Conservation (phyloP, 1,284 basidiomycete species). For the Thecaphora frezii region DNA sequence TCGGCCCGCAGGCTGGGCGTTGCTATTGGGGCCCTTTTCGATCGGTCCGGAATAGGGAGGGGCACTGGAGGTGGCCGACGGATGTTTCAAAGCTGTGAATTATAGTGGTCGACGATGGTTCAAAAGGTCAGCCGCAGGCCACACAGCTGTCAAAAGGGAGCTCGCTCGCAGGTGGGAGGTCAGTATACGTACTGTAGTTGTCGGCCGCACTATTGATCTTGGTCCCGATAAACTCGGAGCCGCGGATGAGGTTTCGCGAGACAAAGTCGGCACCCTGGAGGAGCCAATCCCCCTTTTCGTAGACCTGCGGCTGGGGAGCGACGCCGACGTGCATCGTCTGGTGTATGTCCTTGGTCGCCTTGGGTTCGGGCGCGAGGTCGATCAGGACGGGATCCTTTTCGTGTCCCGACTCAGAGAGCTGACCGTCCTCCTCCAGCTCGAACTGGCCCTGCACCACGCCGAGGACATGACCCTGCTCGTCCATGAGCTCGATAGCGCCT, state of each 20-base stretch:
- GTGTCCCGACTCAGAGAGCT: slow-evolving; percentile 30
- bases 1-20: slow-evolving; percentile 8
- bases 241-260: slow-evolving; percentile 49
- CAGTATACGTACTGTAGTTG: slow-evolving; percentile 25
- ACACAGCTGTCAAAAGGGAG: neutral
- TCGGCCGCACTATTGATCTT: slow-evolving; percentile 43
- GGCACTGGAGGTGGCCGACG: neutral
- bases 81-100: no score
- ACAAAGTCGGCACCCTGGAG: slow-evolving; percentile 45
- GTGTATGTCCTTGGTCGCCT: slow-evolving; percentile 7
- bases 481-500: slow-evolving; percentile 42
- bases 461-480: slow-evolving; percentile 42
- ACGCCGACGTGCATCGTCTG: slow-evolving; percentile 27
- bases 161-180: neutral
- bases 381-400: slow-evolving; percentile 47
- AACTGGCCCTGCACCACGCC: slow-evolving; percentile 34
- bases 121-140: no score
- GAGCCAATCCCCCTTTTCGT: slow-evolving; percentile 42
- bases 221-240: slow-evolving; percentile 38
- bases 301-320: slow-evolving; percentile 8
- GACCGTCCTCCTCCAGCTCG: slow-evolving; percentile 25
- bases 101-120: no score
- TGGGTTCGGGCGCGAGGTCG: slow-evolving; percentile 34
- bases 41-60: no score
- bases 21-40: neutral